These are phyloP conservation scores for Crithidia mellificae DNA, from an alignment of 208 protist species.

Conservation along the genomic window DNA sequence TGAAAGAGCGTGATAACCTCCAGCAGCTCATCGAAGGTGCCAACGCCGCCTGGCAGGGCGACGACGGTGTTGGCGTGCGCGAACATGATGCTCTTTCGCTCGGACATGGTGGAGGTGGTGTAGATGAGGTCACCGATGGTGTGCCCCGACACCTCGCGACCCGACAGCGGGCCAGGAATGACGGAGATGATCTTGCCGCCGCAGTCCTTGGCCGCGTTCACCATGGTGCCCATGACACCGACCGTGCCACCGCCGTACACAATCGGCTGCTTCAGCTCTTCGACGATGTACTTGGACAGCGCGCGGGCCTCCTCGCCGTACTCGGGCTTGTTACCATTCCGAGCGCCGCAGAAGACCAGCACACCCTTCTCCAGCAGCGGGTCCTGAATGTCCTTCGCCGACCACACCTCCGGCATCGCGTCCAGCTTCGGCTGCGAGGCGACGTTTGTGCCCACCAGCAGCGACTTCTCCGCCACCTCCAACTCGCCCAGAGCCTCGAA, in stretches of 20 bases:
- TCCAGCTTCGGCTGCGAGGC: conserved; percentile 17
- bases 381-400: conserved; percentile 17
- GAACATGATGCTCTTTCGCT: conserved; percentile 90
- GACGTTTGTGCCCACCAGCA: conserved; percentile 23
- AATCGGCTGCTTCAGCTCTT: conserved; percentile 37
- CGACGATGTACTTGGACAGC: conserved; percentile 55
- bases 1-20: conserved; percentile 85
- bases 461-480: conserved; percentile 31
- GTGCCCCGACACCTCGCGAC: conserved; percentile 58
- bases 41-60: conserved; percentile 74
- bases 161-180: conserved; percentile 55
- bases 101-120: conserved; percentile 73
- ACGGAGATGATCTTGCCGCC: conserved; percentile 58
- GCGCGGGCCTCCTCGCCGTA: conserved; percentile 51
- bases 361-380: conserved; percentile 58
- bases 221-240: conserved; percentile 80
- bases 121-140: conserved; percentile 66
- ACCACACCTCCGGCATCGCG: conserved; percentile 24
- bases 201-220: conserved; percentile 32
- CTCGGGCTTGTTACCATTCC: conserved; percentile 38
- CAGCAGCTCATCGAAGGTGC: conserved; percentile 86
- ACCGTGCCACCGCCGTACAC: conserved; percentile 83
- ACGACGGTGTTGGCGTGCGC: conserved; percentile 62
- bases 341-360: conserved; percentile 71
- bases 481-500: conserved; percentile 34